These are phyloP conservation scores for Salvia hispanica DNA, from an alignment of 257 asterid species.

Conservation along the genomic window DNA sequence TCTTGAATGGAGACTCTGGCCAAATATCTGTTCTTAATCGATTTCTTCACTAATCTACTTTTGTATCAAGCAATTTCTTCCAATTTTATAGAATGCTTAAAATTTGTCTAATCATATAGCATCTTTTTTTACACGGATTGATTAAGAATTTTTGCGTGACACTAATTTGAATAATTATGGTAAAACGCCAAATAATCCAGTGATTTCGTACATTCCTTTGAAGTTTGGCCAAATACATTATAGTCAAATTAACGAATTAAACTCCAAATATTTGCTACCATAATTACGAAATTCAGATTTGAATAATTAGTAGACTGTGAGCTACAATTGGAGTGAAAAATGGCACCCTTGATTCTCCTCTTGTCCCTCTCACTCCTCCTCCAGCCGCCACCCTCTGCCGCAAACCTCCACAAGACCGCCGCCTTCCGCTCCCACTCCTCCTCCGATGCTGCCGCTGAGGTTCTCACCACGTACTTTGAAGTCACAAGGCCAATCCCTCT, in stretches of 20 bases:
- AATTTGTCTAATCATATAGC: neutral
- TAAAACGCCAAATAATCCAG: too few species aligned
- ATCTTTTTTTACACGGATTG: too few species aligned
- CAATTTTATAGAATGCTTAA: slow-evolving; percentile 32
- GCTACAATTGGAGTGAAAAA: neutral
- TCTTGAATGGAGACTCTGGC: slow-evolving; percentile 95
- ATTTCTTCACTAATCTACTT: slow-evolving; percentile 46
- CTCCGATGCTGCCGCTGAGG: slow-evolving; percentile 8
- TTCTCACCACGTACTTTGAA: slow-evolving; percentile 56
- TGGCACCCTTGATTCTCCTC: neutral
- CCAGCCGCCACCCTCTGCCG: slow-evolving; percentile 31
- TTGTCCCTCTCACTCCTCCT: neutral
- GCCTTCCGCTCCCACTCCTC: slow-evolving; percentile 29
- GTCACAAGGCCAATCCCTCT: slow-evolving; percentile 57
- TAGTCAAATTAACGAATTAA: neutral
- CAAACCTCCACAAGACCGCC: slow-evolving; percentile 38
- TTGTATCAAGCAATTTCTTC: slow-evolving; percentile 23
- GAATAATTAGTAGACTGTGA: neutral
- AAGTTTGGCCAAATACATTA: too few species aligned
- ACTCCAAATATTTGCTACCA: neutral
- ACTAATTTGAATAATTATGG: too few species aligned
- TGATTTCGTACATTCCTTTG: too few species aligned
- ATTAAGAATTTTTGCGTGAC: too few species aligned
- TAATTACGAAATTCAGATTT: neutral
- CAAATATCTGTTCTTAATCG: slow-evolving; percentile 76